Evolutionary conservation across 495 filamentous ascomycete genomes (phyloP).

Genomic region (Neurospora sp.): DNA sequence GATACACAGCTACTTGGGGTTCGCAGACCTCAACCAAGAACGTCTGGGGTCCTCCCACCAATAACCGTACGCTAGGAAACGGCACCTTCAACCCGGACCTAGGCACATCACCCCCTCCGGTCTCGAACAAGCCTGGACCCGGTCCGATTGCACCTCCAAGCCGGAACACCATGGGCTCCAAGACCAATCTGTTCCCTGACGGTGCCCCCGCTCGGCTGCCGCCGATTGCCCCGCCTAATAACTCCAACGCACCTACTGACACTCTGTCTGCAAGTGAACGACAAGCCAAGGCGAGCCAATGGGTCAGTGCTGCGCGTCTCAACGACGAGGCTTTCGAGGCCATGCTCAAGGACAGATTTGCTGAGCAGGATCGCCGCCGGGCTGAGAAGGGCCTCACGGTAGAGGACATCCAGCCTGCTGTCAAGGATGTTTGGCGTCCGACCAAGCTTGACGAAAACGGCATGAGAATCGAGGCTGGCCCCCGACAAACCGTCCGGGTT

Average conservation of each 20-base stretch:
- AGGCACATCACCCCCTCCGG: slow-evolving; percentile 30
- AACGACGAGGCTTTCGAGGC: slow-evolving; percentile 17
- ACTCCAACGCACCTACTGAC: neutral
- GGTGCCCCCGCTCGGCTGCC: slow-evolving; percentile 15
- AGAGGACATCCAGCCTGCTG: slow-evolving; percentile 30
- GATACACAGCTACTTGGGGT: slow-evolving; percentile 24
- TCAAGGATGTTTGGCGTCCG: slow-evolving; percentile 58
- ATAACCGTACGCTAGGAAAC: slow-evolving; percentile 62
- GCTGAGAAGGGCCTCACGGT: slow-evolving; percentile 17
- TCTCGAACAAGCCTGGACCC: slow-evolving; percentile 27
- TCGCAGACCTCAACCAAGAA: slow-evolving; percentile 43
- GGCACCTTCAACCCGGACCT: slow-evolving; percentile 65
- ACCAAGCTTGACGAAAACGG: slow-evolving; percentile 39
- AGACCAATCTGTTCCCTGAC: slow-evolving; percentile 5
- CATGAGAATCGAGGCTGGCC: slow-evolving; percentile 11
- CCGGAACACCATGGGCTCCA: neutral
- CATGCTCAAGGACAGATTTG: slow-evolving; percentile 16
- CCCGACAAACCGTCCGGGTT: slow-evolving; percentile 16
- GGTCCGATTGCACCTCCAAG: slow-evolving; percentile 33
- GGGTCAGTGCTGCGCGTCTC: slow-evolving; percentile 10
- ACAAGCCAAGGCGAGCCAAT: slow-evolving; percentile 6
- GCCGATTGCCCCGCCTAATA: slow-evolving; percentile 32
- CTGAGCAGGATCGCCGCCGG: slow-evolving; percentile 20
- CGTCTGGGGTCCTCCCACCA: slow-evolving; percentile 66
- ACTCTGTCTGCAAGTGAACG: neutral